Conservation (phyloP, 768 basidiomycete species). For the Russula lepida region DNA sequence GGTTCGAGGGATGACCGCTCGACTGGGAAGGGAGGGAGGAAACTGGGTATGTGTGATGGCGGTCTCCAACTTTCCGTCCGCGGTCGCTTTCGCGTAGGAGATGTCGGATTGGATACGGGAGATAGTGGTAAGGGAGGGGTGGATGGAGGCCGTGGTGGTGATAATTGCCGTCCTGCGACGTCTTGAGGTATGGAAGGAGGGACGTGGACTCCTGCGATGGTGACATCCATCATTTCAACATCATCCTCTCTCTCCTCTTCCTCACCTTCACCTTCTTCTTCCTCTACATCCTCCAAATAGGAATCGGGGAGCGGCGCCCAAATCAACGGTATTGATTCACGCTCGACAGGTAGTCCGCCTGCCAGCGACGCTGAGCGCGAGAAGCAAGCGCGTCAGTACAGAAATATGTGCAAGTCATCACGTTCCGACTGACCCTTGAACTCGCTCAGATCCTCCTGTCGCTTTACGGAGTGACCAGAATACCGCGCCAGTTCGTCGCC, state of each 20-base stretch:
- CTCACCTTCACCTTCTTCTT: slow-evolving; percentile 28
- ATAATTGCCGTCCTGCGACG: slow-evolving; percentile 11
- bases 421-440: slow-evolving; percentile 50
- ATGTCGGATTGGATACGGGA: slow-evolving; percentile 51
- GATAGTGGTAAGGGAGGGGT: slow-evolving; percentile 44
- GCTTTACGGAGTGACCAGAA: slow-evolving; percentile 50
- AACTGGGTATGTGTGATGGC: slow-evolving; percentile 55
- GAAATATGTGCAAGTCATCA: slow-evolving; percentile 16
- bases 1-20: slow-evolving; percentile 26
- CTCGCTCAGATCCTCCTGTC: slow-evolving; percentile 67
- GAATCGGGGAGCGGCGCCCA: slow-evolving; percentile 29
- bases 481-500: slow-evolving; percentile 63
- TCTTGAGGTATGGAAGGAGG: slow-evolving; percentile 13
- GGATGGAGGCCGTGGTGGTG: slow-evolving; percentile 23
- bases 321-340: slow-evolving; percentile 47
- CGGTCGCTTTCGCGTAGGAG: slow-evolving; percentile 49
- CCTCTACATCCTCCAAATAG: slow-evolving; percentile 27
- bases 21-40: slow-evolving; percentile 60
- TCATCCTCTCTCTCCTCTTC: slow-evolving; percentile 21
- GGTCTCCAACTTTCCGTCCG: slow-evolving; percentile 51
- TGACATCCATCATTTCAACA: slow-evolving; percentile 17
- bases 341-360: slow-evolving; percentile 46
- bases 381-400: slow-evolving; percentile 27
- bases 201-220: slow-evolving; percentile 10
- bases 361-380: slow-evolving; percentile 44